These are phyloP conservation scores for Candida ascalaphidarum DNA, from an alignment of 805 yeast genomes.

Conservation along the genomic window DNA sequence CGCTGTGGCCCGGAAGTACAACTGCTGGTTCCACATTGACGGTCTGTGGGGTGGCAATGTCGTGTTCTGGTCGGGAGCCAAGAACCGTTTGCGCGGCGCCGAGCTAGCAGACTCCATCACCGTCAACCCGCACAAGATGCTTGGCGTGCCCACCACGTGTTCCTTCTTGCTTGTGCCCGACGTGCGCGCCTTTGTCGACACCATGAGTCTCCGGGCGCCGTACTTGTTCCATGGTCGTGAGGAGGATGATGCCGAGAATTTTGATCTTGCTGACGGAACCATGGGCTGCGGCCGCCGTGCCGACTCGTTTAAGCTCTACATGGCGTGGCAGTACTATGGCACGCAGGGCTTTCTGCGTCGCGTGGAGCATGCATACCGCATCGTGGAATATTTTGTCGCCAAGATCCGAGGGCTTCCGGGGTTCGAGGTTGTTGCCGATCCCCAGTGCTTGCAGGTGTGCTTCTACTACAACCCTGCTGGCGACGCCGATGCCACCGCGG, in stretches of 20 bases:
- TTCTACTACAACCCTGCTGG: conserved; percentile 54
- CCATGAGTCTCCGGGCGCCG: conserved; percentile 74
- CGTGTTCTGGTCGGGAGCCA: conserved; percentile 48
- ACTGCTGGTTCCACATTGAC: conserved; percentile 77
- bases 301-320: conserved; percentile 68
- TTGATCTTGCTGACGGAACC: conserved; percentile 80
- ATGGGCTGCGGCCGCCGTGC: conserved; percentile 90
- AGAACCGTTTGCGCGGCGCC: conserved; percentile 44
- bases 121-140: conserved; percentile 78
- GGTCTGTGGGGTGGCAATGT: conserved; percentile 92
- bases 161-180: conserved; percentile 71
- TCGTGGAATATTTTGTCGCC: conserved; percentile 54
- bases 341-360: conserved; percentile 53
- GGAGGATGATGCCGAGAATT: conserved; percentile 40
- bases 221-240: conserved; percentile 62
- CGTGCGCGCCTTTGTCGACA: conserved; percentile 52
- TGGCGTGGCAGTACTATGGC: conserved; percentile 81
- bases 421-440: conserved; percentile 52
- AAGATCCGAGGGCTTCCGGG: conserved; percentile 28
- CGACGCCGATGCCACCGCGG: conserved; percentile 30
- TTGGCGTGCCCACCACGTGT: conserved; percentile 77
- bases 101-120: conserved; percentile 70
- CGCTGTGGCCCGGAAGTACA: conserved; percentile 41
- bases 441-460: conserved; percentile 79
- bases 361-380: conserved; percentile 63